Evolutionary conservation across 2,329 filamentous ascomycete species (phyloP).

Genomic region (Beauveria varroae): DNA sequence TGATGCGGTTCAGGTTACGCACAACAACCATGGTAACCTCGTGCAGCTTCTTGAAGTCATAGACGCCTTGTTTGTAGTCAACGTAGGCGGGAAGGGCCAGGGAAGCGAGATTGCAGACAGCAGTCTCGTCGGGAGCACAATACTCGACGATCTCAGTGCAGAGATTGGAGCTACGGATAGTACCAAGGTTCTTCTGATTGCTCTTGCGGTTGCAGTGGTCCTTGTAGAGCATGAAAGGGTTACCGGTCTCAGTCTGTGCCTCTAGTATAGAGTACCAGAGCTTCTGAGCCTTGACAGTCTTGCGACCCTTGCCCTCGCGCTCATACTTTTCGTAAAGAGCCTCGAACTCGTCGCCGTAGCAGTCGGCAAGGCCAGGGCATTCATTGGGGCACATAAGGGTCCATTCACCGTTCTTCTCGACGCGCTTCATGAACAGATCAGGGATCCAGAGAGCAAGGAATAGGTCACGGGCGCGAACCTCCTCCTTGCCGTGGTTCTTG

Average conservation of each 20-base stretch:
- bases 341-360: conserved; percentile 96
- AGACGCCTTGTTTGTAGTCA: conserved; percentile 74
- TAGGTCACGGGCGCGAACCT: conserved; percentile 90
- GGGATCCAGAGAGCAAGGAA: conserved; percentile 99
- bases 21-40: conserved; percentile 89
- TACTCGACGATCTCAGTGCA: conserved; percentile 99
- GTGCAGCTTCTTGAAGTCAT: conserved; percentile 95
- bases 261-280: conserved; percentile 98
- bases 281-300: conserved; percentile 95
- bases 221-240: conserved; percentile 99
- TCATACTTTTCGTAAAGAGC: conserved; percentile 92
- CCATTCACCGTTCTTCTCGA: conserved; percentile 94
- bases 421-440: conserved; percentile 99
- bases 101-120: conserved; percentile 96
- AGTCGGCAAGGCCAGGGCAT: conserved; percentile 87
- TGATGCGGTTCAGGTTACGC: conserved; percentile 95
- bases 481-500: conserved; percentile 99
- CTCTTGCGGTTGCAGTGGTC: conserved; percentile 97
- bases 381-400: conserved; percentile 98
- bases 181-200: conserved; percentile 99
- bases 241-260: conserved; percentile 97
- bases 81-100: conserved; percentile 87
- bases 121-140: conserved; percentile 93
- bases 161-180: conserved; percentile 95
- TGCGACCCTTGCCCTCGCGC: conserved; percentile 75